Conservation (phyloP, 495 filamentous ascomycete species). For the Xylaria bambusicola region DNA sequence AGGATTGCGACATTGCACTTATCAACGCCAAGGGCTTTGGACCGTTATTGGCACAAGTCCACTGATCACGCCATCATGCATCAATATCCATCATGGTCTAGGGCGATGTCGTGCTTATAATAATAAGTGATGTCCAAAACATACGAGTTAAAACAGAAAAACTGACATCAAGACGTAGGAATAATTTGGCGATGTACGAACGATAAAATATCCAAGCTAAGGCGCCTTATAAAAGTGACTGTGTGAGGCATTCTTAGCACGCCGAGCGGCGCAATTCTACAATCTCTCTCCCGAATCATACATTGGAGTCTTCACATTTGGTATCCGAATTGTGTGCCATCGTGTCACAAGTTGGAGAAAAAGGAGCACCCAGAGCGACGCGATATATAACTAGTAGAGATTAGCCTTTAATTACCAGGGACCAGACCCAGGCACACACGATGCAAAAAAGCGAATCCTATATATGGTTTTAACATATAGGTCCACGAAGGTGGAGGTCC, state of each 20-base stretch:
- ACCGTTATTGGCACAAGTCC: neutral
- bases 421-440: neutral
- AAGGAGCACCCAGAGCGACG: neutral
- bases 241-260: neutral
- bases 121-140: neutral
- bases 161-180: neutral
- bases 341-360: neutral
- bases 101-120: slow-evolving; percentile 4
- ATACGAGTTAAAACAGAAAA: neutral
- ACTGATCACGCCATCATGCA: slow-evolving; percentile 1
- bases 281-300: neutral
- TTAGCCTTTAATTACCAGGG: neutral
- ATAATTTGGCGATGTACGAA: neutral
- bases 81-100: neutral
- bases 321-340: neutral
- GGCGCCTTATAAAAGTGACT: neutral
- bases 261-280: neutral
- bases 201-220: neutral
- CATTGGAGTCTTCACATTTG: neutral
- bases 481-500: neutral
- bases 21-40: neutral
- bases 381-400: neutral
- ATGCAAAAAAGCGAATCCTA: neutral
- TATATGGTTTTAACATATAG: neutral
- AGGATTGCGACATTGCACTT: slow-evolving; percentile 1